Base-by-base conservation (phyloP, 257 asterid genomes). In the Solanum pinnatisectum region DNA sequence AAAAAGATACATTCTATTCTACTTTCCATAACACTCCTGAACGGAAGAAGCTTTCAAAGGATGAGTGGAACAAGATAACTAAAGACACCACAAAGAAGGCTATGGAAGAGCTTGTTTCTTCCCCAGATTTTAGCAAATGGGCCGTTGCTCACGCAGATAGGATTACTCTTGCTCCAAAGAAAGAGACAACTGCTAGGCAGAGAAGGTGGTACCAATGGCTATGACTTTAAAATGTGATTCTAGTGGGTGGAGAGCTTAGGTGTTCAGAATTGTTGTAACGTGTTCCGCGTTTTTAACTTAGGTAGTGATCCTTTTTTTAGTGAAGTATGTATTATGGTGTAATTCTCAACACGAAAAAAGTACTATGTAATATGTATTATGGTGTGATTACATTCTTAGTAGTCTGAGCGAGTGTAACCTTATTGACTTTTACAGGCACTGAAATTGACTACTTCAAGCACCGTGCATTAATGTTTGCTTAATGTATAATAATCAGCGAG, bases 91-190 rank as follows among this genome's bases (percentile, higher is more conserved):
- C 99, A 5, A 94, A 94, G 79, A 90, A 84, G 88, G 99, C 99
- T 32, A 86, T 97, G 87, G 96, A 92, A 92, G 97, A 85, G 88
- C 95, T 96, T 56, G 98, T 96, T 88, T 91, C 96, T 88, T 92
- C 99, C 30, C 98, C 98, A 27, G 98, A 94, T 90, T 97, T 96
- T 89, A 87, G 91, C 90, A 89, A 11, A 86, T 96, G 99, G 99
- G 98, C 98, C 8, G 95, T 91, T 59, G 81, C 94, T 81, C 92
- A 94, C 82, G 99, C 98, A 0, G 98, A 96, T 72, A 92, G 98
- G 90, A 90, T 96, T 87, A 94, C 98, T 72, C 91, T 96, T 89
- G 91, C 98, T 89, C 98, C 98, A 0, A 90, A 90, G 88, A 90
- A 87, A 86, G 93, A 91, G 70, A 83, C 36, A 52, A 70, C 91